Evolutionary conservation across 2,329 filamentous ascomycete genomes (phyloP), one percentile per base, ranked within the genome.

Genomic region (Mariannaea elegans): DNA sequence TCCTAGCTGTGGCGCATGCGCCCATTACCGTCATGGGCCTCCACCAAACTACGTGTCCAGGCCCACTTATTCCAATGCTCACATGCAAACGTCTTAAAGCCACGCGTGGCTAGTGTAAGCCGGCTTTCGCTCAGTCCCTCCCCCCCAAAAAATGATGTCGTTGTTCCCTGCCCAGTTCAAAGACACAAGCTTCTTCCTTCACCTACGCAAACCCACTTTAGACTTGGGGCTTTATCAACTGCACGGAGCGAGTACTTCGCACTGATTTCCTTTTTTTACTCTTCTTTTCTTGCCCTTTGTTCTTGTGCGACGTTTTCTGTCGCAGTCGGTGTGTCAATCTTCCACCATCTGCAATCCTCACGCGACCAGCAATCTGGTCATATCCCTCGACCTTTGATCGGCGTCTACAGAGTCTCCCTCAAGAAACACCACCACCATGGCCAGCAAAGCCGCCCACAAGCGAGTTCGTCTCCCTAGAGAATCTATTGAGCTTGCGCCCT

Each of bases 381-480:
- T 60, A 59, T 70, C 61, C 36, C 23, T 47, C 32, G 23, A 23
- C 34, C 34, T 48, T 34, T 23, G 18, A 49, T 24, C 46, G 24
- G 21, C 48, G 39, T 53, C 55, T 34, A 53, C 36, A 32, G n/a
- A 14, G 41, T 44, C 41, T 34, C 23, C 52, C 29, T 49, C 45
- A 45, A 47, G 42, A 21, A 14, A 31, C 29, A 59, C 50, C 61
- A 39, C 53, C 63, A 59, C 57, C 64, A 92, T 92, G 89, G 89
- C 90, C 49, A 91, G 87, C 71, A 88, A 88, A 74, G 88, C 89
- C 67, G 89, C 90, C 18, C 87, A 87, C 76, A 92, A 90, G 79
- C 85, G 90, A 73, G 88, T 89, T 80, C 68, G 85, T 58, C 75
- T 45, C 10, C n/a, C 41, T 39, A 23, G 9, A 24, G 34, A 6